Base-by-base conservation (phyloP, 495 filamentous ascomycete genomes). In the Massariosphaeria phaeospora region DNA sequence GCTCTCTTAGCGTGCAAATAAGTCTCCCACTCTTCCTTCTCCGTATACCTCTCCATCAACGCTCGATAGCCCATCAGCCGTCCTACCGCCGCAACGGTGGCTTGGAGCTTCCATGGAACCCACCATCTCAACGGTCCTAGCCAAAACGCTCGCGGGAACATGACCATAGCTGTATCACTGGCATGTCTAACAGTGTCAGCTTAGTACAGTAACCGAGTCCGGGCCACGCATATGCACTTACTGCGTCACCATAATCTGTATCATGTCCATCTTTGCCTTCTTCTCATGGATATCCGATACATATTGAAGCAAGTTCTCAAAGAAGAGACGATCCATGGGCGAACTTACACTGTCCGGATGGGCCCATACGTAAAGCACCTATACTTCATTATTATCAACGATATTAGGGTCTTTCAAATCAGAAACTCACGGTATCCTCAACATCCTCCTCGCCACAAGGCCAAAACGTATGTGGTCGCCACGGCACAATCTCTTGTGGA, bases 271-370 rank as follows among this genome's bases (percentile, higher is more conserved):
- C 23, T 17, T 25, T 1, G 3, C 18, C 21, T 54, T 54, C 39
- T 25, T 25, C 38, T 44, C 40, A 7, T 23, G 8, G 17, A 54
- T 33, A 41, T 54, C 40, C 26, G 39, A 44, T 10, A 54, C 20
- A n/a, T 44, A 42, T 21, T 15, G 20, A 15, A 54, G 24, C 38
- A 54, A 20, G 30, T 45, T 54, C 40, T 33, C 24, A 30, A 54
- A 54, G 24, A 54, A 54, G 23, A 54, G 50, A 27, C 39, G 34
- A 30, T 54, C 50, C 50, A 54, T 54, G 8, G 50, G 50, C 38
- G 44, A 23, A 3, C 17, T 18, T 6, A 54, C 50, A 24, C 25
- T 23, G 10, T 29, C 26, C 1, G 50, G 50, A 23, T 54, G 50
- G 39, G 50, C 50, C 50, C 50, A 54, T 7, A 54, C 40, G 21